Evolutionary conservation across 2,329 filamentous ascomycete genomes (phyloP).

Genomic region (Pyrenophora tritici-repentis): DNA sequence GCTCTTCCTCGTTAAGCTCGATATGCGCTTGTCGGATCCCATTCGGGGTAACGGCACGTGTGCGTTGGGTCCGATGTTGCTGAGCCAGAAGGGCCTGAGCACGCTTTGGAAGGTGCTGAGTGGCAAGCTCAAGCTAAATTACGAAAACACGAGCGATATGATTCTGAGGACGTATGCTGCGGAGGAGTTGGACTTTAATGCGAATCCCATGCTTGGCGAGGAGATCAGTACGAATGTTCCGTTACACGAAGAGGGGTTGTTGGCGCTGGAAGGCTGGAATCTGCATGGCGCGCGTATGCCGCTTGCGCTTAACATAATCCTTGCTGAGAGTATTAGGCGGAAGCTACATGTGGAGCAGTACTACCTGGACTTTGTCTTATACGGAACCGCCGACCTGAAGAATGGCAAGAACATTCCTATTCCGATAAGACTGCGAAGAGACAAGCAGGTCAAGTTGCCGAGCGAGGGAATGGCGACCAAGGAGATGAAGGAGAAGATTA

Average conservation of each 20-base stretch:
- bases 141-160: constrained; percentile 21
- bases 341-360: constrained; percentile 59
- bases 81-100: constrained; percentile 58
- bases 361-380: constrained; percentile 63
- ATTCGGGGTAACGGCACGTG: constrained; percentile 57
- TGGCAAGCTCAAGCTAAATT: constrained; percentile 56
- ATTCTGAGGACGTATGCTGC: constrained; percentile 26
- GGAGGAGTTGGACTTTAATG: constrained; percentile 26
- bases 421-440: constrained; percentile 57
- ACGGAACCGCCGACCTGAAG: constrained; percentile 62
- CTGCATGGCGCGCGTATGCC: constrained; percentile 63
- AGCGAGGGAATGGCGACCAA: constrained; percentile 7
- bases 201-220: constrained; percentile 29
- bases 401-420: constrained; percentile 57
- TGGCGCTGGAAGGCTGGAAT: constrained; percentile 51
- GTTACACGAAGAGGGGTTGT: constrained; percentile 43
- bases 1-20: constrained; percentile 72
- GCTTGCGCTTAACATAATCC: constrained; percentile 36
- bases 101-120: constrained; percentile 50
- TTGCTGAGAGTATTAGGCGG: constrained; percentile 60
- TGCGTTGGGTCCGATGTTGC: constrained; percentile 53
- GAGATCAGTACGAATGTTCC: constrained; percentile 27
- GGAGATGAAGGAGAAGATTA: not conserved
- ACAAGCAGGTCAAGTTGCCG: constrained; percentile 47
- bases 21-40: constrained; percentile 71